These are phyloP conservation scores for Boletus sp. DNA, from an alignment of 1,284 basidiomycete species.

Conservation along the genomic window DNA sequence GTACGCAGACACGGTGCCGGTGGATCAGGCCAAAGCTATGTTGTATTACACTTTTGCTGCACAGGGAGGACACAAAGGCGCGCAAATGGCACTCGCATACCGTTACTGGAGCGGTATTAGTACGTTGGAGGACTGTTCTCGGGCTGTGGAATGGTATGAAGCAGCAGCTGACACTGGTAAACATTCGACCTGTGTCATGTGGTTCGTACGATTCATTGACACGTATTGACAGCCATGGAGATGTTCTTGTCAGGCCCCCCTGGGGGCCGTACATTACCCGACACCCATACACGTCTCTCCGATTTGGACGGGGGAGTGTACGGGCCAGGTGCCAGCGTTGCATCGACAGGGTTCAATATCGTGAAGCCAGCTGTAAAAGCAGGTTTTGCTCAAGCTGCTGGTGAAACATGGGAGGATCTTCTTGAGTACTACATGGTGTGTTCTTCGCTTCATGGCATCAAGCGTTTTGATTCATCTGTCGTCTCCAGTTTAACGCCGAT, in stretches of 20 bases:
- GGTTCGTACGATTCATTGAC: neutral
- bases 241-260: conserved; percentile 84
- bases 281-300: conserved; percentile 80
- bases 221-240: conserved; percentile 54
- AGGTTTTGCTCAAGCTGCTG: conserved; percentile 74
- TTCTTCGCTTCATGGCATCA: conserved; percentile 3
- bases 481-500: conserved; percentile 82
- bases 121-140: conserved; percentile 79
- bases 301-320: conserved; percentile 91
- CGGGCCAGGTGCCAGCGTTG: conserved; percentile 90
- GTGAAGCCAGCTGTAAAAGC: conserved; percentile 80
- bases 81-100: conserved; percentile 93
- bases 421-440: conserved; percentile 85
- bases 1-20: conserved; percentile 67
- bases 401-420: conserved; percentile 90
- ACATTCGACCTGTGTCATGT: conserved; percentile 34
- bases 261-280: conserved; percentile 84
- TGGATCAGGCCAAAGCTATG: conserved; percentile 75
- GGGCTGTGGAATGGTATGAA: conserved; percentile 86
- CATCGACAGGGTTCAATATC: conserved; percentile 76
- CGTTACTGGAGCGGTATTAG: conserved; percentile 97
- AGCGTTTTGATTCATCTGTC: conserved; percentile 3
- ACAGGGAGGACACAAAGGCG: conserved; percentile 79
- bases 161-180: conserved; percentile 79
- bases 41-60: conserved; percentile 94